Percentiles rank a stretch among this genome's conserved stretches.
Conservation (phyloP, 129 eudicot genomes). For the Saussurea involucrata region DNA sequence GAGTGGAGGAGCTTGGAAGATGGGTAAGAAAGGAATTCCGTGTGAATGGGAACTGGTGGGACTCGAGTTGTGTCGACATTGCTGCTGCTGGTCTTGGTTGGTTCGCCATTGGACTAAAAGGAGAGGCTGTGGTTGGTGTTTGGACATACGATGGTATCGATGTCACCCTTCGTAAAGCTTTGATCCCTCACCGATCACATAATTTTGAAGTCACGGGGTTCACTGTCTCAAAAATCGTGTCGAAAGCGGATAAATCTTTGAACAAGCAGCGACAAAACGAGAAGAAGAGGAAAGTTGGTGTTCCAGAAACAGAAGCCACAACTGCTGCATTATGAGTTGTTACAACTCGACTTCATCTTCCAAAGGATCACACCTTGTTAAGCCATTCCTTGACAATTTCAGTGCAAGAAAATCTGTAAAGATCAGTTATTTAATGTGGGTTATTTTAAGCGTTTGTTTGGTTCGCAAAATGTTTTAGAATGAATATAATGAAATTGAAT, state of each 20-base stretch:
- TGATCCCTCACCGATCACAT: conserved; percentile 60
- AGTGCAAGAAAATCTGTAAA: background rate
- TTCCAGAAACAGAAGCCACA: conserved; percentile 13
- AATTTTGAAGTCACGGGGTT: conserved; percentile 80
- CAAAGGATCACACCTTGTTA: too few species aligned
- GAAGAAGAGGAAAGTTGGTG: conserved; percentile 38
- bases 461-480: background rate
- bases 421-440: background rate
- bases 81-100: conserved; percentile 95
- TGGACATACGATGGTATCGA: conserved; percentile 91
- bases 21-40: conserved; percentile 78
- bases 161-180: conserved; percentile 55
- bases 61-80: conserved; percentile 67
- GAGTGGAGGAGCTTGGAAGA: conserved; percentile 71
- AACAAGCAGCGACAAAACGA: conserved; percentile 32
- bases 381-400: background rate
- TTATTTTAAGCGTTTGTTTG: background rate
- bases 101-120: conserved; percentile 88
- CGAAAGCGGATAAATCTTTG: conserved; percentile 65
- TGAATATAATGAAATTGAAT: background rate
- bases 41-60: conserved; percentile 69
- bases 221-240: conserved; percentile 74
- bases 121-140: conserved; percentile 68
- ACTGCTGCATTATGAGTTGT: conserved; percentile 16
- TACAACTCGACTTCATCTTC: background rate